Percentiles rank a stretch among this genome's conserved stretches.
phyloP scores from a whole-genome alignment of 2,329 filamentous ascomycete genomes.

The Fusarium stilboides region DNA sequence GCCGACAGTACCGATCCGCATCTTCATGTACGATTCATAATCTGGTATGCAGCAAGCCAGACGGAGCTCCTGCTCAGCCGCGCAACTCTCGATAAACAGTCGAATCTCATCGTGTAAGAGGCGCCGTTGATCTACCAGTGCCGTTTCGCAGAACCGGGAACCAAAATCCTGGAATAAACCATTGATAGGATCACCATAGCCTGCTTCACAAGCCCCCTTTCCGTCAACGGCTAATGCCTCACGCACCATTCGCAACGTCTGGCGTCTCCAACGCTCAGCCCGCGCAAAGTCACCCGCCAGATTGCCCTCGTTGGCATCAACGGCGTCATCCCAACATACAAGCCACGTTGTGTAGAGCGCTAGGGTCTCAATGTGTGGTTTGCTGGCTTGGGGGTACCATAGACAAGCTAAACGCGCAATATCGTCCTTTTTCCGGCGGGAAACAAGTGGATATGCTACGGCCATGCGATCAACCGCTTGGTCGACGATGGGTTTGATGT shows the following conservation, averaged over 20 bases:
- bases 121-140: conserved; percentile 32
- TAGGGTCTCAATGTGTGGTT: conserved; percentile 41
- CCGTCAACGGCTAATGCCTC: conserved; percentile 36
- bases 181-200: conserved; percentile 43
- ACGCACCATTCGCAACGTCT: conserved; percentile 42
- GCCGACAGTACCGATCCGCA: conserved; percentile 51
- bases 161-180: conserved; percentile 47
- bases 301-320: conserved; percentile 51
- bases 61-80: conserved; percentile 49
- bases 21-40: conserved; percentile 50
- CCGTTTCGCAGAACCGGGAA: conserved; percentile 18
- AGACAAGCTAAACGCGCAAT: conserved; percentile 43
- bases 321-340: conserved; percentile 54
- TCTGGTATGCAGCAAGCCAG: conserved; percentile 45
- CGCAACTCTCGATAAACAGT: conserved; percentile 48
- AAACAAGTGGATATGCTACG: conserved; percentile 50
- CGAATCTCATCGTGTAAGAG: conserved; percentile 44
- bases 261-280: conserved; percentile 48
- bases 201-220: not conserved
- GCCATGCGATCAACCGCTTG: conserved; percentile 52
- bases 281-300: conserved; percentile 47
- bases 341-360: conserved; percentile 51
- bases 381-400: conserved; percentile 46
- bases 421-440: conserved; percentile 54
- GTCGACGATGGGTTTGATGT: conserved; percentile 41